phyloP scores from a whole-genome alignment of 1,284 basidiomycete species.

The Lignosus rhinocerotis region DNA sequence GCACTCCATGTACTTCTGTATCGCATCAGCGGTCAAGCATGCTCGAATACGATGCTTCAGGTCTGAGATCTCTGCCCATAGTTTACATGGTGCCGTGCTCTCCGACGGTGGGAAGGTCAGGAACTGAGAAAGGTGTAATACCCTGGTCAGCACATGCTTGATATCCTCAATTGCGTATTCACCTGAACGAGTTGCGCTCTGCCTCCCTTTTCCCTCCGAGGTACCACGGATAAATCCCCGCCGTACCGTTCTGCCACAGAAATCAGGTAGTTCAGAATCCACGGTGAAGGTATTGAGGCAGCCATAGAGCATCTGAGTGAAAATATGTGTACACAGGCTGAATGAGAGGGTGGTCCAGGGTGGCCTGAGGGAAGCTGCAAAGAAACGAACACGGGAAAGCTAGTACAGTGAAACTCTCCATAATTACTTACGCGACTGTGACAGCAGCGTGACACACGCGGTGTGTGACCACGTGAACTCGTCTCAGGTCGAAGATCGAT shows the following conservation, averaged over 20 bases:
- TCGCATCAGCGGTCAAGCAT: constrained; percentile 41
- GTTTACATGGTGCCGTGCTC: constrained; percentile 31
- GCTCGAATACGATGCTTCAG: constrained; percentile 39
- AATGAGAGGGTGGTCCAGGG: background rate
- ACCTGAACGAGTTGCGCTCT: constrained; percentile 60
- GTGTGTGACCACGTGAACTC: background rate
- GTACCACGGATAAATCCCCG: constrained; percentile 39
- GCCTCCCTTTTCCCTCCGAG: constrained; percentile 36
- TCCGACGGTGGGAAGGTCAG: constrained; percentile 32
- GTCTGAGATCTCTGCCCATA: constrained; percentile 51
- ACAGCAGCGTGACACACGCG: constrained; percentile 10
- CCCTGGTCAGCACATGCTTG: background rate
- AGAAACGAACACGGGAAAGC: background rate
- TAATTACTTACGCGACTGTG: background rate
- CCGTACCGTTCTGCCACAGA: constrained; percentile 50
- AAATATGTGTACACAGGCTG: background rate
- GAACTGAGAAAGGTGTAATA: constrained; percentile 27
- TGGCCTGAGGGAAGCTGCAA: background rate
- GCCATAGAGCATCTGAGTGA: constrained; percentile 34
- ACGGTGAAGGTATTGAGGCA: constrained; percentile 43
- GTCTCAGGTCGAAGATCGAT: background rate
- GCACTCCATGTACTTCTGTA: constrained; percentile 35
- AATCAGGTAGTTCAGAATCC: constrained; percentile 54
- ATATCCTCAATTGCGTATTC: background rate
- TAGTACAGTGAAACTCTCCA: background rate